Evolutionary conservation across 2,329 filamentous ascomycete genomes (phyloP), one percentile per base, ranked within the genome.

Genomic region (Pseudopyrenochaeta lycopersici): DNA sequence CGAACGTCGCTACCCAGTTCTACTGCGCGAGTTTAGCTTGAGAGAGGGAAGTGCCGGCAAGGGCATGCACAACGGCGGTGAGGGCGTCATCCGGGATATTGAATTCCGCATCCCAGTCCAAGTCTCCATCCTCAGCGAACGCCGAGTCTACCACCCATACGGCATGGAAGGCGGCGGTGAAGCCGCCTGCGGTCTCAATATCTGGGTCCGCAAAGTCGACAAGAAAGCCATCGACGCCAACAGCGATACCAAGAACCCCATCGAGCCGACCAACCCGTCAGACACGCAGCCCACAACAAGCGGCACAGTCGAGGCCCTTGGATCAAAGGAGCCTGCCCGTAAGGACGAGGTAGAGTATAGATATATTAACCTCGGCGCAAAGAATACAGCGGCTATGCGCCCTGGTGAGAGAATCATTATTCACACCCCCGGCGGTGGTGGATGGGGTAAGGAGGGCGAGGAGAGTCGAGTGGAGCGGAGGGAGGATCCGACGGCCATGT

Each of bases 161-260:
- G 93, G 94, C 0, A 82, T 97, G 54, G 88, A 87, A 18, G 94
- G 94, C 0, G 94, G 94, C 3, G 88, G 88, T 51, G 89, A 94
- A 56, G 94, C 87, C 0, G 78, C 86, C 63, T 89, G 90, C 45
- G 94, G 94, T 0, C 78, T 93, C 56, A 98, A 98, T 64, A 80
- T 96, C 40, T 98, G 94, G 94, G 88, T 96, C 29, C 82, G 91
- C 7, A 88, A 85, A 56, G 88, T 94, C 1, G 64, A 77, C 36
- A 58, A 52, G 27, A 63, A 63, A 41, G 56, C 38, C 7, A 53
- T 71, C 9, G 69, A 73, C 32, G 39, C 59, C 42, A 68, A 71
- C 32, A 58, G 55, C 7, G 67, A 74, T 18, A 47, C 57, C 1
- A 63, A 64, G 15, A 58, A 56, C 9, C 56, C 60, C 2, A 71